Evolutionary conservation across 2,329 filamentous ascomycete genomes (phyloP).

Genomic region (Colletotrichum sansevieriae): DNA sequence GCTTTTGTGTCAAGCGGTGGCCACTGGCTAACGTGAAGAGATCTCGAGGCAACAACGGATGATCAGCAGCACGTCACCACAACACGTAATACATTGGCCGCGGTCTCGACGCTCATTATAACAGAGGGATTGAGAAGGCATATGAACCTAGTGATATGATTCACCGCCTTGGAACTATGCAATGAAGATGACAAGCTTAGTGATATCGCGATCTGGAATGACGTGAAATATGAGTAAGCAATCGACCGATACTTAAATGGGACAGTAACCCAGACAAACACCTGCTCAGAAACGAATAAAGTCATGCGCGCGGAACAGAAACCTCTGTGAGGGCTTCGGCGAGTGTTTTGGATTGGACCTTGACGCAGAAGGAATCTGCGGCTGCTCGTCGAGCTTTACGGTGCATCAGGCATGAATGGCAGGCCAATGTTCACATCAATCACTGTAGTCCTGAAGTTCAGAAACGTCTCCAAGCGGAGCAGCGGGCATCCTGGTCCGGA

Average conservation of each 20-base stretch:
- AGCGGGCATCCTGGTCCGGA: conserved; percentile 4
- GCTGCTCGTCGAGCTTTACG: not conserved
- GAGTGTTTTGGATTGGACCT: too few relatives aligned
- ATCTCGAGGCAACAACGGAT: too few relatives aligned
- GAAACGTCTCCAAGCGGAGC: not conserved
- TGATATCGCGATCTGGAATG: not conserved
- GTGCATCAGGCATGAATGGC: not conserved
- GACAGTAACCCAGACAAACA: not conserved
- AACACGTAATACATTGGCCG: too few relatives aligned
- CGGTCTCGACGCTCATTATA: too few relatives aligned
- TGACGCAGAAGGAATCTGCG: too few relatives aligned
- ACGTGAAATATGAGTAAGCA: not conserved
- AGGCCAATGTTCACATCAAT: not conserved
- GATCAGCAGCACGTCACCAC: too few relatives aligned
- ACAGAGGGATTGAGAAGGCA: too few relatives aligned
- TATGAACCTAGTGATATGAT: too few relatives aligned
- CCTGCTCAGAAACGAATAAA: not conserved
- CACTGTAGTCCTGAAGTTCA: not conserved
- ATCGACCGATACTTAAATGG: not conserved
- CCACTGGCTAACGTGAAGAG: too few relatives aligned
- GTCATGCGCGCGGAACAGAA: not conserved
- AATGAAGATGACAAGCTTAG: not conserved
- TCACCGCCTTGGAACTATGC: not conserved
- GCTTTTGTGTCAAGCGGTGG: not conserved
- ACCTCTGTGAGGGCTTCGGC: not conserved